Evolutionary conservation across 192 early-diverging fungal species (phyloP), one percentile per base, ranked within the genome.

Genomic region (Coemansia brasiliensis): DNA sequence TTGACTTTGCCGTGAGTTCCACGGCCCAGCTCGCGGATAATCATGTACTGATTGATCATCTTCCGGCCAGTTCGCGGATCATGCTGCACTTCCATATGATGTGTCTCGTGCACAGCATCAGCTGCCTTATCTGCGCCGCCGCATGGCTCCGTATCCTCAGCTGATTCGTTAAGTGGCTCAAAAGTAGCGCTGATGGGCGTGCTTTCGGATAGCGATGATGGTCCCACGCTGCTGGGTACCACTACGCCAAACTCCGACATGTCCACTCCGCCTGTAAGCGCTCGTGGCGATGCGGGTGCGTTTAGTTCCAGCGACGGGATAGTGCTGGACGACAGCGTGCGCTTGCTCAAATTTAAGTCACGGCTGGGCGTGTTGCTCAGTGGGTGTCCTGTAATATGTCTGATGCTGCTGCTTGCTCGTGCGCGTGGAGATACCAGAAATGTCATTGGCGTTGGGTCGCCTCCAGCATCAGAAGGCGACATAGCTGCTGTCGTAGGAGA

Each of bases 1-100:
- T 96, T 95, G 39, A 98, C 96, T 75, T 97, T 97, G 37, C 96
- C 96, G 58, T 98, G 94, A 8, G 90, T 89, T 32, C 96, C 96
- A 21, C 95, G 81, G 7, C 96, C 96, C 10, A 98, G 80, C 69
- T 96, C 93, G 45, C 81, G 80, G 8, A 97, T 68, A 9, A 98
- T 85, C 81, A 94, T 88, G 74, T 95, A 98, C 52, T 95, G 84
- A 74, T 98, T 98, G 64, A 98, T 92, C 84, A 91, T 89, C 60
- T 98, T 98, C 72, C 90, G 88, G 15, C 95, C 96, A 1, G 91
- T 92, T 39, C 67, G 73, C 39, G 87, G 84, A 62, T 96, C 92
- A 69, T 90, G 86, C 49, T 91, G 87, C 38, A 92, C 87, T 57
- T 85, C 85, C 67, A 97, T 89, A 38, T 79, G 86, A 49, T 84